Conservation (phyloP, 768 basidiomycete genomes). For the Wakefieldia striispora region DNA sequence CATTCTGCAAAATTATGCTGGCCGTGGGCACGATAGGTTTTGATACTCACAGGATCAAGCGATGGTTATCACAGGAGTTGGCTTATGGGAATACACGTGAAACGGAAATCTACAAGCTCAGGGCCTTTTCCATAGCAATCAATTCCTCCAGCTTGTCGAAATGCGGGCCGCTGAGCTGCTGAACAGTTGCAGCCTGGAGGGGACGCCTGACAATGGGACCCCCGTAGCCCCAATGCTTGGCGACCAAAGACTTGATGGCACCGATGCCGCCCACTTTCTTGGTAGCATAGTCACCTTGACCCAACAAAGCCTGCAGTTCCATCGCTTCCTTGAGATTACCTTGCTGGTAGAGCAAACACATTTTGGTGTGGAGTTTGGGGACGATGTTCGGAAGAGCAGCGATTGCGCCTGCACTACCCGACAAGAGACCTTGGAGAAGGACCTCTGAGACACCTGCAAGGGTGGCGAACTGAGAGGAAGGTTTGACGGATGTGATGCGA, state of each 20-base stretch:
- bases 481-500: conserved; percentile 61
- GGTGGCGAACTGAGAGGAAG: conserved; percentile 58
- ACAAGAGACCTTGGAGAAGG: conserved; percentile 59
- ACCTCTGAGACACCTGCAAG: conserved; percentile 75
- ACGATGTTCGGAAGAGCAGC: conserved; percentile 60
- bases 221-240: conserved; percentile 66
- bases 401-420: conserved; percentile 64
- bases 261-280: conserved; percentile 65
- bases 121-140: conserved; percentile 43
- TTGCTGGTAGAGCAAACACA: conserved; percentile 49
- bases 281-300: conserved; percentile 65
- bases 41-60: no score
- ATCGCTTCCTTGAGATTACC: conserved; percentile 59
- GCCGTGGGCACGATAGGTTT: no score
- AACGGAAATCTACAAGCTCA: conserved; percentile 1
- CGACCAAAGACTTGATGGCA: conserved; percentile 63
- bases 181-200: conserved; percentile 39
- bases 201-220: conserved; percentile 46
- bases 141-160: conserved; percentile 43
- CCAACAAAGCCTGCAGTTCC: conserved; percentile 56
- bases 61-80: no score
- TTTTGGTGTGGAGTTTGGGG: conserved; percentile 54
- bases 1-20: no score
- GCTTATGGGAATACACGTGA: no score
- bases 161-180: conserved; percentile 38